Evolutionary conservation across 257 asterid species (phyloP).

Genomic region (Craterostigma plantagineum): DNA sequence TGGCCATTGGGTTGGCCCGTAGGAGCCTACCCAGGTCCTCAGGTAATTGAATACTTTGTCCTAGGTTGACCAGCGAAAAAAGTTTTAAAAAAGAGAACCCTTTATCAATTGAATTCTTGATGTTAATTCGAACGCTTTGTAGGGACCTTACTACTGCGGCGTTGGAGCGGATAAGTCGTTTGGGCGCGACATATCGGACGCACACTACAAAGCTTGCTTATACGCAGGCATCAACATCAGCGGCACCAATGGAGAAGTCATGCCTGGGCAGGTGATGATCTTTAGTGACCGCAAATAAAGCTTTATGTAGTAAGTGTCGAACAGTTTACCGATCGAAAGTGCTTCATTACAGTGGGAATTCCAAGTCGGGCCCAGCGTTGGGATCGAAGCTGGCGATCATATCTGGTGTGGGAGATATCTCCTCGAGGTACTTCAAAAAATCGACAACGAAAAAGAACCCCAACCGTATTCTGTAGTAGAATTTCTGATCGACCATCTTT

Average conservation of each 20-base stretch:
- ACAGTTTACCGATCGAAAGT: too few relatives aligned
- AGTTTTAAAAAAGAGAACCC: too few relatives aligned
- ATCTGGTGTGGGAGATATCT: conserved; percentile 92
- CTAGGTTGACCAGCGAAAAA: too few relatives aligned
- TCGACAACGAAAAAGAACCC: not conserved
- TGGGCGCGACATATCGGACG: conserved; percentile 94
- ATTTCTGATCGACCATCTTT: conserved; percentile 1
- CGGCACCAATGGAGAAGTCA: conserved; percentile 95
- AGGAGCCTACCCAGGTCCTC: conserved; percentile 98
- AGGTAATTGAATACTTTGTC: conserved; percentile 28
- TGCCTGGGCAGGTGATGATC: conserved; percentile 84
- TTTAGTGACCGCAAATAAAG: too few relatives aligned
- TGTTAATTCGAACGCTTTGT: not conserved
- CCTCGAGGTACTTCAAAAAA: conserved; percentile 51
- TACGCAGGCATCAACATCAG: conserved; percentile 95
- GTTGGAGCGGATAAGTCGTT: conserved; percentile 94
- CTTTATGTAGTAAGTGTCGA: too few relatives aligned
- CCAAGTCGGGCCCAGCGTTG: conserved; percentile 96
- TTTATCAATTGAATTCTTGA: too few relatives aligned
- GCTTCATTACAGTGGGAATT: conserved; percentile 66
- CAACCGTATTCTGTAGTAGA: not conserved
- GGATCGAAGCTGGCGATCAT: conserved; percentile 95
- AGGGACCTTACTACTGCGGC: conserved; percentile 96
- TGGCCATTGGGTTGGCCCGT: conserved; percentile 98
- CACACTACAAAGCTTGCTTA: conserved; percentile 94